Evolutionary conservation across 2,329 filamentous ascomycete species (phyloP).

Genomic region (Beauveria australis): DNA sequence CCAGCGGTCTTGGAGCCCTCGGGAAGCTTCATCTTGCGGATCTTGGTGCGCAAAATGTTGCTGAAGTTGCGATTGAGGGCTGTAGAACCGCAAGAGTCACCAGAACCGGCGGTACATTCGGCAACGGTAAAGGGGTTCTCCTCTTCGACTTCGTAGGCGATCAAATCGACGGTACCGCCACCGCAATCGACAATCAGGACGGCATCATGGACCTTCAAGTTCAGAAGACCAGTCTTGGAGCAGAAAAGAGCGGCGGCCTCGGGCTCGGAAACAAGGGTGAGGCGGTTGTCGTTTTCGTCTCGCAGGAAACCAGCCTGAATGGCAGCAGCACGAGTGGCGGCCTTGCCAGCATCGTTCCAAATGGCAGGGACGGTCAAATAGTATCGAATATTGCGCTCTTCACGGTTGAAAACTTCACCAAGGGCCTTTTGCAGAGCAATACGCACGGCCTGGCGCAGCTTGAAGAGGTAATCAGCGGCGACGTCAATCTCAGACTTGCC

Average conservation of each 20-base stretch:
- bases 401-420: constrained; percentile 94
- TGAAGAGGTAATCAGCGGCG: constrained; percentile 98
- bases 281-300: constrained; percentile 93
- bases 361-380: constrained; percentile 98
- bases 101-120: constrained; percentile 93
- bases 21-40: constrained; percentile 97
- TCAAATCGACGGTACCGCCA: constrained; percentile 96
- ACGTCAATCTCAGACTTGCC: constrained; percentile 99
- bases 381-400: constrained; percentile 96
- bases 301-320: constrained; percentile 95
- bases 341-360: constrained; percentile 98
- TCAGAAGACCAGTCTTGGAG: constrained; percentile 90
- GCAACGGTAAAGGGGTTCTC: constrained; percentile 95
- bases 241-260: constrained; percentile 97
- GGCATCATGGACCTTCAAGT: constrained; percentile 97
- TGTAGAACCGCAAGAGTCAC: constrained; percentile 96
- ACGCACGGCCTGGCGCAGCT: constrained; percentile 93
- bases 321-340: constrained; percentile 87
- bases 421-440: constrained; percentile 92
- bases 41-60: constrained; percentile 95
- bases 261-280: constrained; percentile 91
- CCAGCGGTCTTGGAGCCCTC: constrained; percentile 97
- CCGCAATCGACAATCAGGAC: constrained; percentile 97
- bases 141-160: constrained; percentile 97
- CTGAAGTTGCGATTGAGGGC: constrained; percentile 97